A percentile compares a stretch with the other conserved stretches of the same genome.
Conservation (phyloP, 2,329 filamentous ascomycete genomes). For the Metarhizium brunneum region DNA sequence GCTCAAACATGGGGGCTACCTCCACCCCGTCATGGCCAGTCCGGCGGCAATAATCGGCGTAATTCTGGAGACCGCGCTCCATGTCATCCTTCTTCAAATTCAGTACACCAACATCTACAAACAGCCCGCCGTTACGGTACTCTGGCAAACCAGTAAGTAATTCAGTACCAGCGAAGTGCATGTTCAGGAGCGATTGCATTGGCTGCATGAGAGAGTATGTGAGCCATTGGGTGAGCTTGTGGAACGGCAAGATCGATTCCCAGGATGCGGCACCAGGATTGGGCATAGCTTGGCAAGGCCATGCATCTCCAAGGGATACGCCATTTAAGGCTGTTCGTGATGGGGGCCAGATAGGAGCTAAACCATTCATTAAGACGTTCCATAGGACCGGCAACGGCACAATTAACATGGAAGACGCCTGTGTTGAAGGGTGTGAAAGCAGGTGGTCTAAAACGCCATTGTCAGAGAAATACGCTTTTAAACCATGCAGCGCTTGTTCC, state of each 20-base stretch:
- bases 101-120: slow-evolving; percentile 76
- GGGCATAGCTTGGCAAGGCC: slow-evolving; percentile 81
- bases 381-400: slow-evolving; percentile 82
- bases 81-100: slow-evolving; percentile 62
- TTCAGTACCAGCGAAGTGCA: slow-evolving; percentile 73
- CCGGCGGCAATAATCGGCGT: slow-evolving; percentile 57
- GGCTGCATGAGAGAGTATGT: slow-evolving; percentile 90
- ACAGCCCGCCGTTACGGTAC: slow-evolving; percentile 83
- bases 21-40: slow-evolving; percentile 55
- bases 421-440: slow-evolving; percentile 82
- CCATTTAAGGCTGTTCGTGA: slow-evolving; percentile 83
- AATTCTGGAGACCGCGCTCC: slow-evolving; percentile 58
- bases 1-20: slow-evolving; percentile 49
- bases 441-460: slow-evolving; percentile 61
- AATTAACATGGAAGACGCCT: slow-evolving; percentile 80
- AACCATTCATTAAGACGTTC: slow-evolving; percentile 80
- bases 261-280: slow-evolving; percentile 44
- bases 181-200: slow-evolving; percentile 70
- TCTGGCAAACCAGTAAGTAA: slow-evolving; percentile 82
- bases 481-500: slow-evolving; percentile 14
- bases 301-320: slow-evolving; percentile 82
- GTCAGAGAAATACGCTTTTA: background rate
- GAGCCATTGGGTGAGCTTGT: slow-evolving; percentile 92
- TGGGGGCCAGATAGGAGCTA: slow-evolving; percentile 80
- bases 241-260: slow-evolving; percentile 81